Percentiles rank a stretch among this genome's conserved stretches.
phyloP scores from a whole-genome alignment of 2,329 filamentous ascomycete genomes.

The Neocucurbitaria cava region DNA sequence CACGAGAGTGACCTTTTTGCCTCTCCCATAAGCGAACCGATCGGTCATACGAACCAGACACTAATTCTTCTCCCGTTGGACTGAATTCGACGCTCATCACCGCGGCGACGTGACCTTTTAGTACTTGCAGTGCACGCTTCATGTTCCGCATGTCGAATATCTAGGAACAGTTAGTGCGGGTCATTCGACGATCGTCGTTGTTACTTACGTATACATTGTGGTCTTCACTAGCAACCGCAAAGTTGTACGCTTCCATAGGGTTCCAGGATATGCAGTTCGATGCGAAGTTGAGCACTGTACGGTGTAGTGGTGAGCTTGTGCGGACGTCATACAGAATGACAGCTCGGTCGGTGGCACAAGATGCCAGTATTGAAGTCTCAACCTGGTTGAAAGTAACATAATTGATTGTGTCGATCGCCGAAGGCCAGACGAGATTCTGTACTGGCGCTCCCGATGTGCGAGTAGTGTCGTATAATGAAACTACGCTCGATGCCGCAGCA shows the following conservation, averaged over 20 bases:
- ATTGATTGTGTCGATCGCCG: slow-evolving; percentile 83
- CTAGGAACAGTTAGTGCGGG: slow-evolving; percentile 11
- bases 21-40: slow-evolving; percentile 87
- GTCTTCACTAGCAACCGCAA: slow-evolving; percentile 92
- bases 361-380: slow-evolving; percentile 89
- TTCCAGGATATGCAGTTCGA: slow-evolving; percentile 97
- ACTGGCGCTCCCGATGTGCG: slow-evolving; percentile 78
- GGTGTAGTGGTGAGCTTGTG: slow-evolving; percentile 81
- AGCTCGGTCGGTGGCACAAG: slow-evolving; percentile 82
- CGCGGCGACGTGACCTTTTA: slow-evolving; percentile 88
- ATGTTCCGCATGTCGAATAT: slow-evolving; percentile 96
- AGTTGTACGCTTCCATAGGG: slow-evolving; percentile 95
- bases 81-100: slow-evolving; percentile 98
- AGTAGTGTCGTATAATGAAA: slow-evolving; percentile 88
- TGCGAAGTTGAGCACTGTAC: slow-evolving; percentile 80
- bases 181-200: neutral
- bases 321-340: slow-evolving; percentile 92
- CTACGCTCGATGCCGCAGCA: slow-evolving; percentile 76
- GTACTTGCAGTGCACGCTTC: slow-evolving; percentile 83
- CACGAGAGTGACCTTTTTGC: slow-evolving; percentile 81
- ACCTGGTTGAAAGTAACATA: slow-evolving; percentile 89
- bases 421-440: slow-evolving; percentile 87
- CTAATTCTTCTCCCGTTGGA: slow-evolving; percentile 91
- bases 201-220: slow-evolving; percentile 74
- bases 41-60: slow-evolving; percentile 87